A percentile compares a stretch with the other conserved stretches of the same genome.
phyloP scores from a whole-genome alignment of 257 asterid genomes.

The Nicotiana paniculata region DNA sequence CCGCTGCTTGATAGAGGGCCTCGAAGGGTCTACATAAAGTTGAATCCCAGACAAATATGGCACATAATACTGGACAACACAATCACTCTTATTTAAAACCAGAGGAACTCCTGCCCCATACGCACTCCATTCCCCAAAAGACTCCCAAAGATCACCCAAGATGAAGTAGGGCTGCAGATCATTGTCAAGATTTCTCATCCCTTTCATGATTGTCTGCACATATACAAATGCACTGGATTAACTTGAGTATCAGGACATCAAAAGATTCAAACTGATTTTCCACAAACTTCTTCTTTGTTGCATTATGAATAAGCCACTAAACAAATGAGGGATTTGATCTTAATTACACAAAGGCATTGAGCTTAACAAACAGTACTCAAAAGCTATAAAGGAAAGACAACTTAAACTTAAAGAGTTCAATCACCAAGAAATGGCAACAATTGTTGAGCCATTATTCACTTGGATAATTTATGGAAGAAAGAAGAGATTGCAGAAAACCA shows the following conservation, averaged over 20 bases:
- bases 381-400: neutral
- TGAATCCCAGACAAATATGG: slow-evolving; percentile 91
- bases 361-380: neutral
- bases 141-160: slow-evolving; percentile 94
- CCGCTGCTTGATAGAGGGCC: slow-evolving; percentile 41
- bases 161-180: slow-evolving; percentile 63
- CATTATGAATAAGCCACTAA: neutral
- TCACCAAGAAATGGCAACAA: neutral
- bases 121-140: slow-evolving; percentile 92
- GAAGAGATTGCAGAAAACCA: neutral
- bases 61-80: slow-evolving; percentile 80
- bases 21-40: slow-evolving; percentile 63
- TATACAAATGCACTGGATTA: slow-evolving; percentile 16
- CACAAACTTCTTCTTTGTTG: neutral
- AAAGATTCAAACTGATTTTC: neutral
- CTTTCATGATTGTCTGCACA: slow-evolving; percentile 63
- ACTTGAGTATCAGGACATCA: slow-evolving; percentile 2
- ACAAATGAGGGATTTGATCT: neutral
- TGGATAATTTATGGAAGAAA: neutral
- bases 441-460: neutral
- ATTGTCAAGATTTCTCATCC: slow-evolving; percentile 44
- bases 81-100: slow-evolving; percentile 54
- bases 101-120: slow-evolving; percentile 96
- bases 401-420: neutral
- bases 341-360: neutral